Percentiles rank a stretch among this genome's conserved stretches.
Conservation (phyloP, 768 basidiomycete genomes). For the Boletus rufocinnamomeus region DNA sequence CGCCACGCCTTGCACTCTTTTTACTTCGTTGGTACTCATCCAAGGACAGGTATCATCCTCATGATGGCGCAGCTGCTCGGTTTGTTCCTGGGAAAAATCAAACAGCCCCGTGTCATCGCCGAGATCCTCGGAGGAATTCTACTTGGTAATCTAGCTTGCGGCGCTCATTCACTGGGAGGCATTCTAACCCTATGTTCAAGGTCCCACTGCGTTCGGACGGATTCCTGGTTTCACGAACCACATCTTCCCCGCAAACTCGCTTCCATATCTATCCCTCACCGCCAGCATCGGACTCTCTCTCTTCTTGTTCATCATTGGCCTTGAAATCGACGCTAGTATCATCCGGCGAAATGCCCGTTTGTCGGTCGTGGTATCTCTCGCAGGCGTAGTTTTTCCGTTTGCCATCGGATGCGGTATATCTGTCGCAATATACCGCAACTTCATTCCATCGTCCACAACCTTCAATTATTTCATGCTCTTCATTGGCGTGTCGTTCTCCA, state of each 20-base stretch:
- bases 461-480: slow-evolving; percentile 95
- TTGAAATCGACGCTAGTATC: slow-evolving; percentile 81
- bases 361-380: slow-evolving; percentile 67
- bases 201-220: slow-evolving; percentile 65
- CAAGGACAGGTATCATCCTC: slow-evolving; percentile 63
- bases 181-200: slow-evolving; percentile 38
- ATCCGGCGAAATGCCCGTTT: slow-evolving; percentile 75
- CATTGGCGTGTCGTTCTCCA: slow-evolving; percentile 86
- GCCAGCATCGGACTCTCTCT: slow-evolving; percentile 88
- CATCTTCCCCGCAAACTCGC: slow-evolving; percentile 75
- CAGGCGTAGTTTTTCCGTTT: slow-evolving; percentile 87
- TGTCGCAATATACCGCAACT: slow-evolving; percentile 73
- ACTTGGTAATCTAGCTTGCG: slow-evolving; percentile 50
- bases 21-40: slow-evolving; percentile 1
- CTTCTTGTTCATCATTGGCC: slow-evolving; percentile 91
- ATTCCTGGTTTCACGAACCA: slow-evolving; percentile 87
- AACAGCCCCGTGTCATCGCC: slow-evolving; percentile 91
- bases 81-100: slow-evolving; percentile 62
- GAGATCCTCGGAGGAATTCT: slow-evolving; percentile 91
- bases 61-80: slow-evolving; percentile 79
- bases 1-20: background rate
- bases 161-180: slow-evolving; percentile 49
- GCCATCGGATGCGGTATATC: slow-evolving; percentile 77
- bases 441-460: slow-evolving; percentile 59
- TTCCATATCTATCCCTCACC: slow-evolving; percentile 79